These are phyloP conservation scores for Metschnikowia picachoensis DNA, from an alignment of 805 yeast genomes.

Conservation along the genomic window DNA sequence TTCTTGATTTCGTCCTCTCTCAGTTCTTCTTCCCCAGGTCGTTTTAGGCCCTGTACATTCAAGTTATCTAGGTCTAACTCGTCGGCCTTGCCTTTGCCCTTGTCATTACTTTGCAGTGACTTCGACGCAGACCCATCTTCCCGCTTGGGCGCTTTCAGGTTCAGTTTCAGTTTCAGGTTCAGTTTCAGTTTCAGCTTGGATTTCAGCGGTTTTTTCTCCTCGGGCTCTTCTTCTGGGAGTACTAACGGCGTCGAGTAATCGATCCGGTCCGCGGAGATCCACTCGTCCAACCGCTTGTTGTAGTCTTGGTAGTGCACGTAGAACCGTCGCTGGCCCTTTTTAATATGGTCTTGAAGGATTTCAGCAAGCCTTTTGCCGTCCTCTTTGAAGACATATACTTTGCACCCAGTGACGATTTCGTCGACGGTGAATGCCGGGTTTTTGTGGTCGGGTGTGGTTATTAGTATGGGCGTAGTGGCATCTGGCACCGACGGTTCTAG, in stretches of 20 bases:
- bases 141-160: constrained; percentile 11
- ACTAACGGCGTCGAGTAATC: constrained; percentile 67
- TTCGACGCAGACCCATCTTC: constrained; percentile 18
- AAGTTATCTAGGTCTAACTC: constrained; percentile 81
- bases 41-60: constrained; percentile 74
- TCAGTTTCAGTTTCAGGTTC: constrained; percentile 15
- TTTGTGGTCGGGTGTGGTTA: constrained; percentile 1
- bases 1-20: constrained; percentile 92
- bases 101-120: constrained; percentile 21
- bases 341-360: constrained; percentile 67
- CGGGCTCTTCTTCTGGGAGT: constrained; percentile 62
- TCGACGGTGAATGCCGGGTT: constrained; percentile 28
- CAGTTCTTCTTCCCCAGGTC: constrained; percentile 67
- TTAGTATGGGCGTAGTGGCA: constrained; percentile 10
- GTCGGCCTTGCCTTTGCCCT: constrained; percentile 41
- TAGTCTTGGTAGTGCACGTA: constrained; percentile 94
- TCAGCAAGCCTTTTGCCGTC: constrained; percentile 80
- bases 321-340: constrained; percentile 73
- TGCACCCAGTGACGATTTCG: constrained; percentile 71
- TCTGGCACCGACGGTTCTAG: constrained; percentile 4
- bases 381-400: constrained; percentile 78
- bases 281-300: constrained; percentile 94
- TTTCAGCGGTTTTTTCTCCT: constrained; percentile 34
- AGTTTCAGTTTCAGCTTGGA: constrained; percentile 27
- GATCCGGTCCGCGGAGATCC: constrained; percentile 74